Conservation (phyloP, 1,284 basidiomycete species). For the Ganoderma sinense region DNA sequence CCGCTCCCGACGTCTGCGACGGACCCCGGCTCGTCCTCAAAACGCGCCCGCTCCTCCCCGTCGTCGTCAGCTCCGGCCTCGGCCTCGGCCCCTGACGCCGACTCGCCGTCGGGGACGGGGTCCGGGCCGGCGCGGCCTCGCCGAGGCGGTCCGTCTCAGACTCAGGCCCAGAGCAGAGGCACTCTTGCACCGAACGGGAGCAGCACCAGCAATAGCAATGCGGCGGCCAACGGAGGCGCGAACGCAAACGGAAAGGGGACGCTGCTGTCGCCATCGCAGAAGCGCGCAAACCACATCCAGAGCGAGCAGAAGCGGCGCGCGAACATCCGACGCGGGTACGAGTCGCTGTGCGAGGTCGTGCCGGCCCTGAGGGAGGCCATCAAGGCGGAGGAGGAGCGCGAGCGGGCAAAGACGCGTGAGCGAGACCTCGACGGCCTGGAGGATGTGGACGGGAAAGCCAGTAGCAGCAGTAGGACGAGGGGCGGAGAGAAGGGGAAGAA, state of each 20-base stretch:
- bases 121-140: conserved; percentile 20
- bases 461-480: conserved; percentile 6
- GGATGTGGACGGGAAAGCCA: conserved; percentile 30
- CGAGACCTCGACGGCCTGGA: conserved; percentile 16
- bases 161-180: conserved; percentile 6
- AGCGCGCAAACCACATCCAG: conserved; percentile 94
- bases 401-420: conserved; percentile 18
- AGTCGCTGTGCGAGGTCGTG: conserved; percentile 81
- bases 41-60: conserved; percentile 32
- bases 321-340: conserved; percentile 89
- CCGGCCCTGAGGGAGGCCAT: conserved; percentile 84
- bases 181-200: not conserved
- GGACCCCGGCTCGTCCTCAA: conserved; percentile 31
- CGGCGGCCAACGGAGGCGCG: not conserved
- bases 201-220: not conserved
- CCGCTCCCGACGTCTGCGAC: conserved; percentile 25
- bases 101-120: conserved; percentile 7
- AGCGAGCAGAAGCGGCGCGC: conserved; percentile 91
- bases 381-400: conserved; percentile 64
- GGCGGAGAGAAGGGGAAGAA: conserved; percentile 36
- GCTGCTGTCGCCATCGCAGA: conserved; percentile 68
- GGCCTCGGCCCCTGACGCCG: conserved; percentile 20
- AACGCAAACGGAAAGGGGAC: conserved; percentile 37
- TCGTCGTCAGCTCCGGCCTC: conserved; percentile 21
- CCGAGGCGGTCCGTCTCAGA: conserved; percentile 14